A percentile compares a stretch with the other conserved stretches of the same genome.
phyloP scores from a whole-genome alignment of 768 basidiomycete species.

The Kwoniella shandongensis region DNA sequence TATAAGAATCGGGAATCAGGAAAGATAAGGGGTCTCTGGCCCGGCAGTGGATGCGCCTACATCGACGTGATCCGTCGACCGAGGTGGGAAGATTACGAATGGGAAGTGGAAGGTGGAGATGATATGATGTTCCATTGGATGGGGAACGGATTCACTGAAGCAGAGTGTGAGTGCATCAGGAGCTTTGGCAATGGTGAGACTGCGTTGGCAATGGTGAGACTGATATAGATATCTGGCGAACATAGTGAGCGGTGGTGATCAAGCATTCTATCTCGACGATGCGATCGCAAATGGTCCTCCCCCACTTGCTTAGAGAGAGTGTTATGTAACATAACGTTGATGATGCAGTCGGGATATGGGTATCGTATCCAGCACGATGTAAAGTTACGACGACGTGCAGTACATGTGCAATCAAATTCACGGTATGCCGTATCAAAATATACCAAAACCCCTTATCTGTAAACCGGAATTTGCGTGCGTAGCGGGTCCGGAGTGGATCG shows the following conservation, averaged over 20 bases:
- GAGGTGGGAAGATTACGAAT: background rate
- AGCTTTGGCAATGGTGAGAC: background rate
- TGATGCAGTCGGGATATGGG: too few species aligned
- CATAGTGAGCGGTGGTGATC: background rate
- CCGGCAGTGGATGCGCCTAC: background rate
- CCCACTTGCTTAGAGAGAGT: background rate
- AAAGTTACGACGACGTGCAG: too few species aligned
- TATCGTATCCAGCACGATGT: too few species aligned
- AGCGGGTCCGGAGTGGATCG: too few species aligned
- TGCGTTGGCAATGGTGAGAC: too few species aligned
- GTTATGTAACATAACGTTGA: too few species aligned
- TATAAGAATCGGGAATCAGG: background rate
- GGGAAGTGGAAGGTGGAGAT: constrained; percentile 1
- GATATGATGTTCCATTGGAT: constrained; percentile 1
- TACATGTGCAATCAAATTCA: too few species aligned
- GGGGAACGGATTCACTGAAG: constrained; percentile 1
- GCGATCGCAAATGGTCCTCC: constrained; percentile 1
- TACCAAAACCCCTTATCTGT: too few species aligned
- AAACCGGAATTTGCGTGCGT: too few species aligned
- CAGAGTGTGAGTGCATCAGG: background rate
- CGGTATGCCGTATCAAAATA: too few species aligned
- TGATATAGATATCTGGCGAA: too few species aligned
- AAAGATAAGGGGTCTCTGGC: background rate
- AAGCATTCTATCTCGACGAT: constrained; percentile 4
- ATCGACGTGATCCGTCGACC: constrained; percentile 2